Base-by-base conservation (phyloP, 106 monocot species). In the Chionographis japonica region DNA sequence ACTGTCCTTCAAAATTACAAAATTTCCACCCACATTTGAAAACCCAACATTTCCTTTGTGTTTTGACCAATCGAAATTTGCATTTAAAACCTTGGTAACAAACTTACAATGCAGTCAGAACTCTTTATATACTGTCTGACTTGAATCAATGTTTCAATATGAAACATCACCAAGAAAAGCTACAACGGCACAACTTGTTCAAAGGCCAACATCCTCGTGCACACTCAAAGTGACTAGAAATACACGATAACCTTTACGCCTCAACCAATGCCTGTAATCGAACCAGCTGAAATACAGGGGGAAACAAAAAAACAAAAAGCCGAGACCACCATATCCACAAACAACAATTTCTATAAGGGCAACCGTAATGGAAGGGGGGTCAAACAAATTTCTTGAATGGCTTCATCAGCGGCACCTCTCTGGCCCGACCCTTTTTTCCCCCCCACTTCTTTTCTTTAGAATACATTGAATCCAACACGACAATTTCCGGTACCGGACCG, bases 281-380 rank as follows among this genome's bases (percentile, higher is more conserved):
- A 38, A 56, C 35, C 62, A 50, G 69, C 38, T 54, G 77, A 62
- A 46, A 63, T 61, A 56, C 36, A 57, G 37, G 43, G 61, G 68
- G n/a, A n/a, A n/a, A n/a, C n/a, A 76, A 77, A 62, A 55, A 17
- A 64, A 59, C 51, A 19, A 10, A 8, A 8, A 13, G 17, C 27
- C 13, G 27, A 51, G 12, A 51, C 8, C 12, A 50, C 36, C 4
- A 36, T 17, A 14, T 12, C 6, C 51, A 37, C 39, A 58, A 50
- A 8, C 43, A 58, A 50, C 56, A 50, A 27, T 27, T 27, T 27
- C 27, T 27, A 27, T 27, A 4, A 17, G 41, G 5, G 4, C n/a
- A 9, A 50, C 16, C 19, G 9, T 27, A 2, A 64, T 20, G 4
- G 40, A 18, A 19, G 10, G 50, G 10, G 50, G 64, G 49, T 50